These are phyloP conservation scores for Liriodendron chinense DNA, from an alignment of 164 flowering plant species.

Conservation along the genomic window DNA sequence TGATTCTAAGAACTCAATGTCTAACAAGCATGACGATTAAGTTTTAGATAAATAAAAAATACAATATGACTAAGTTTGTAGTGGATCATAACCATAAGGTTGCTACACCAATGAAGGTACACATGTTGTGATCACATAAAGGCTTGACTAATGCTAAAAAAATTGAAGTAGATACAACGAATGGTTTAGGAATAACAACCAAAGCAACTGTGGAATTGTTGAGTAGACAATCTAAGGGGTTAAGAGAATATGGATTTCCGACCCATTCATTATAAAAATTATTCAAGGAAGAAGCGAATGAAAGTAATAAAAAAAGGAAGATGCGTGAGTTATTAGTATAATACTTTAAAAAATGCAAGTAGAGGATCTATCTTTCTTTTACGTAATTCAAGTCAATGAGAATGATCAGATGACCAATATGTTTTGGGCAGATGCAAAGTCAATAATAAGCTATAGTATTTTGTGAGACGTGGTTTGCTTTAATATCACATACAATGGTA, in stretches of 20 bases:
- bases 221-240: background rate
- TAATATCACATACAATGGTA: slow-evolving; percentile 10
- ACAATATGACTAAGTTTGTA: too few species aligned
- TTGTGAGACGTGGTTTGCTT: slow-evolving; percentile 23
- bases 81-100: too few species aligned
- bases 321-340: slow-evolving; percentile 2
- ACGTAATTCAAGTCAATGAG: slow-evolving; percentile 14
- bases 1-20: too few species aligned
- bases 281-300: background rate
- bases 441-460: slow-evolving; percentile 7
- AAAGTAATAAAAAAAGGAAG: background rate
- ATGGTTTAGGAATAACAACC: background rate
- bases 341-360: slow-evolving; percentile 7
- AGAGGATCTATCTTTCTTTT: slow-evolving; percentile 15
- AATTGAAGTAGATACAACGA: too few species aligned
- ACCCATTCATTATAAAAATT: background rate
- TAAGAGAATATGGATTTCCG: background rate
- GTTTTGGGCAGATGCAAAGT: slow-evolving; percentile 21
- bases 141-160: too few species aligned
- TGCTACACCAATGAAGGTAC: too few species aligned
- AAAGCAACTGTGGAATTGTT: background rate
- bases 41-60: too few species aligned
- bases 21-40: too few species aligned
- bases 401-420: slow-evolving; percentile 11
- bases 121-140: too few species aligned